phyloP scores from a whole-genome alignment of 345 rosid species.

The Sisymbrium altissimum region DNA sequence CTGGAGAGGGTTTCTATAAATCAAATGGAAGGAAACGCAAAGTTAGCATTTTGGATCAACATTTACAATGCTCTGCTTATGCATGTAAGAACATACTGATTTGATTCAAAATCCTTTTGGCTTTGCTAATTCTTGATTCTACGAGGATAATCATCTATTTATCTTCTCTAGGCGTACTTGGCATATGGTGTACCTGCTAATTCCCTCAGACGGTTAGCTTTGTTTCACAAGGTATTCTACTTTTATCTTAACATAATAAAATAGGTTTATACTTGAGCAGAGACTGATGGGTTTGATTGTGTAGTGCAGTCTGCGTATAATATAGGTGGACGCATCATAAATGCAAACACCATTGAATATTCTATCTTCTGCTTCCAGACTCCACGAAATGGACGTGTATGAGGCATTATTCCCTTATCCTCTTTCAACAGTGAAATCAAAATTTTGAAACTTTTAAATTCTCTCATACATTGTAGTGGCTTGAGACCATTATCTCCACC shows the following conservation, averaged over 20 bases:
- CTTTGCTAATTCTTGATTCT: background rate
- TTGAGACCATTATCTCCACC: slow-evolving; percentile 71
- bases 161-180: slow-evolving; percentile 61
- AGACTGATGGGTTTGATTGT: slow-evolving; percentile 39
- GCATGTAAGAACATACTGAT: slow-evolving; percentile 58
- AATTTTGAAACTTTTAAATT: background rate
- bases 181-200: slow-evolving; percentile 76
- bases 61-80: slow-evolving; percentile 87
- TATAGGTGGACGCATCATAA: slow-evolving; percentile 71
- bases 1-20: slow-evolving; percentile 60
- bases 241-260: background rate
- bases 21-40: slow-evolving; percentile 61
- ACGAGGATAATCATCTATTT: background rate
- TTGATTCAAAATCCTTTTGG: background rate
- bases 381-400: slow-evolving; percentile 76
- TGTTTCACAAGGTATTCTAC: slow-evolving; percentile 83
- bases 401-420: background rate
- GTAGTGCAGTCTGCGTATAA: slow-evolving; percentile 90
- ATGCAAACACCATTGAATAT: slow-evolving; percentile 84
- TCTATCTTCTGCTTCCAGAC: slow-evolving; percentile 69
- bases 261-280: background rate
- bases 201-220: slow-evolving; percentile 70
- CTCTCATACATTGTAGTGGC: slow-evolving; percentile 55
- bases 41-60: slow-evolving; percentile 83
- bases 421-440: background rate